phyloP scores from a whole-genome alignment of 345 rosid genomes.

The Aquilaria malaccensis region DNA sequence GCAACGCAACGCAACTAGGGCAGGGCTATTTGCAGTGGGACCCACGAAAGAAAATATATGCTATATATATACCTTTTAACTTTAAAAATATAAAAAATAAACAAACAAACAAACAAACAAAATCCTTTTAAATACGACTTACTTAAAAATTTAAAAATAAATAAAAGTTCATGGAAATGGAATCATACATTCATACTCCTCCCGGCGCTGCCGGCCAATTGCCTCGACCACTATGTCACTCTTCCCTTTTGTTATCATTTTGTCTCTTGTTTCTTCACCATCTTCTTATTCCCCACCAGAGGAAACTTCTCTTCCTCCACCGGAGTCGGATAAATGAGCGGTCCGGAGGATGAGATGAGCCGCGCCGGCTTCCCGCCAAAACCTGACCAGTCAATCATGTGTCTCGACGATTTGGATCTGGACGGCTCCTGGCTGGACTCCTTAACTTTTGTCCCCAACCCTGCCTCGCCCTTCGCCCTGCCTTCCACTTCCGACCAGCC shows the following conservation, averaged over 20 bases:
- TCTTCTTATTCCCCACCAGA: constrained; percentile 11
- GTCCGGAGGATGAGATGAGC: constrained; percentile 29
- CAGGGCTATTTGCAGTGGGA: too few species aligned
- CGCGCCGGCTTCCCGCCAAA: constrained; percentile 18
- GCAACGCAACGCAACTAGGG: too few species aligned
- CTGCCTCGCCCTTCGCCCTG: constrained; percentile 47
- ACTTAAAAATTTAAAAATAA: constrained; percentile 1
- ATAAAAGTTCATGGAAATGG: constrained; percentile 7
- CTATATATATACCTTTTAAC: too few species aligned
- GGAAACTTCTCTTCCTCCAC: constrained; percentile 2
- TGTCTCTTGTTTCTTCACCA: constrained; percentile 7
- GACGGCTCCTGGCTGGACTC: constrained; percentile 73
- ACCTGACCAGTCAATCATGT: constrained; percentile 31
- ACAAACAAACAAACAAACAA: too few species aligned
- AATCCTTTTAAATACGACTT: not conserved
- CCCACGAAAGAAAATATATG: too few species aligned
- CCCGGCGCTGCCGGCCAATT: constrained; percentile 3
- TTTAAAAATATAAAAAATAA: too few species aligned
- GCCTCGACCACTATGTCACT: constrained; percentile 4
- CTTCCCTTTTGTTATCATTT: not conserved
- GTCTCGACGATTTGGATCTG: constrained; percentile 72
- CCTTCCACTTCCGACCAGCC: constrained; percentile 60
- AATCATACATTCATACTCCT: constrained; percentile 8
- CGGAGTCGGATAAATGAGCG: constrained; percentile 34
- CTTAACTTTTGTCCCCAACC: constrained; percentile 40